Evolutionary conservation across 108 stramenopile genomes (phyloP).

Genomic region (Cyclotella choctawhatcheeana): DNA sequence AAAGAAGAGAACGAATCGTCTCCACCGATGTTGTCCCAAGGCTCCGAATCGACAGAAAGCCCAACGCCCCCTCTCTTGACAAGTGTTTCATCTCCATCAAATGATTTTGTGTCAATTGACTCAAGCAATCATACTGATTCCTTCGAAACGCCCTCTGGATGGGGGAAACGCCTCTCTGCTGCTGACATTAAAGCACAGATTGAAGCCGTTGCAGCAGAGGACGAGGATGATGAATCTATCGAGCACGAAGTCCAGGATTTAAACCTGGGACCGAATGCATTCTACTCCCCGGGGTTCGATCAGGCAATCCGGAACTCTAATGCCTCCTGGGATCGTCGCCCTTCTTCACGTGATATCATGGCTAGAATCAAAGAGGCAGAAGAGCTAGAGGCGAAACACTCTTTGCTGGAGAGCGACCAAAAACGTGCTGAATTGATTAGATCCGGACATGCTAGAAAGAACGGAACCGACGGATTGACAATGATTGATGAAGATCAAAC

Average conservation of each 20-base stretch:
- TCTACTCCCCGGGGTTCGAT: conserved; percentile 43
- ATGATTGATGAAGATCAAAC: conserved; percentile 15
- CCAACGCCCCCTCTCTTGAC: conserved; percentile 28
- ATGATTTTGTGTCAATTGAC: neutral
- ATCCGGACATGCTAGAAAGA: neutral
- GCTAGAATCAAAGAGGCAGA: conserved; percentile 50
- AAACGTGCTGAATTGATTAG: conserved; percentile 1
- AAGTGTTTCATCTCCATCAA: conserved; percentile 24
- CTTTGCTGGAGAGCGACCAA: conserved; percentile 20
- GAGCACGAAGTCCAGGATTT: conserved; percentile 19
- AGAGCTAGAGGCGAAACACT: conserved; percentile 18
- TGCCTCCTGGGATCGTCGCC: conserved; percentile 53
- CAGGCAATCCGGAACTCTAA: conserved; percentile 43
- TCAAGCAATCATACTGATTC: neutral
- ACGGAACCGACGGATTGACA: neutral
- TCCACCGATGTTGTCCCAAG: conserved; percentile 2
- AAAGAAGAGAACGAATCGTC: conserved; percentile 5
- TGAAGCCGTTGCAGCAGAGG: conserved; percentile 33
- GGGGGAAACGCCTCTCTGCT: conserved; percentile 27
- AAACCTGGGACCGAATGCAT: conserved; percentile 24
- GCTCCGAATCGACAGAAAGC: neutral
- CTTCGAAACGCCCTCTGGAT: conserved; percentile 24
- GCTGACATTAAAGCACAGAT: conserved; percentile 38
- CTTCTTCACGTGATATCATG: conserved; percentile 45
- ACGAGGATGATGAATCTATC: conserved; percentile 10